Evolutionary conservation across 1,284 basidiomycete genomes (phyloP), one percentile per base, ranked within the genome.

Genomic region (Chalciporus sp.): DNA sequence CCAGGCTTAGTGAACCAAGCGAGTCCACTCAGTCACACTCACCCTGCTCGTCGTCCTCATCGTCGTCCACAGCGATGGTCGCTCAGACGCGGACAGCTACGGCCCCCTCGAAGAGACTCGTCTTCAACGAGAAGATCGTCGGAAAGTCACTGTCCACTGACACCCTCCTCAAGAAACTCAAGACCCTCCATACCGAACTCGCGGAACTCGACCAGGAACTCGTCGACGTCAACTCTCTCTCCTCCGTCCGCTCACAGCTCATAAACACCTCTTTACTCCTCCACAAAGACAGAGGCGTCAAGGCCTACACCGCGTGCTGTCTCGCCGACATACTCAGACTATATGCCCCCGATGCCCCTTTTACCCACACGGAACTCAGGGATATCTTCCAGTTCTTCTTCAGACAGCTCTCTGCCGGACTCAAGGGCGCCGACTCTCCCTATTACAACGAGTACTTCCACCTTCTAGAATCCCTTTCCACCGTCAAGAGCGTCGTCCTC

Each of bases 331-430:
- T 98, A 55, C 84, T 99, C 47, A 77, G 94, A 35, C 81, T 99
- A 44, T 98, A 95, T 71, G 97, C 97, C 1, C 97, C 97, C 2
- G 94, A 98, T 68, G 96, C 97, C 28, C 97, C 97, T 10, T 99
- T 96, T 70, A 95, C 88, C 4, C 86, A 87, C 47, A 74, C 81
- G 45, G 92, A 98, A 70, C 84, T 98, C 39, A 81, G 90, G 75
- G 93, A 96, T 71, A 95, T 98, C 67, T 98, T 98, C 74, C 85
- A 94, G 65, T 98, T 98, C 80, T 92, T 97, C 79, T 85, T 94
- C 67, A 79, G 84, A 23, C 95, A 96, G 70, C 84, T 98, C 56
- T 77, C 80, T 5, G 77, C 77, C 4, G 87, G 91, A 10, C 84
- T 97, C 63, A 89, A 86, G 61, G 82, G 84, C 20, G 71, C 85